Base-by-base conservation (phyloP, 495 filamentous ascomycete species). In the Aspergillus nidulans region DNA sequence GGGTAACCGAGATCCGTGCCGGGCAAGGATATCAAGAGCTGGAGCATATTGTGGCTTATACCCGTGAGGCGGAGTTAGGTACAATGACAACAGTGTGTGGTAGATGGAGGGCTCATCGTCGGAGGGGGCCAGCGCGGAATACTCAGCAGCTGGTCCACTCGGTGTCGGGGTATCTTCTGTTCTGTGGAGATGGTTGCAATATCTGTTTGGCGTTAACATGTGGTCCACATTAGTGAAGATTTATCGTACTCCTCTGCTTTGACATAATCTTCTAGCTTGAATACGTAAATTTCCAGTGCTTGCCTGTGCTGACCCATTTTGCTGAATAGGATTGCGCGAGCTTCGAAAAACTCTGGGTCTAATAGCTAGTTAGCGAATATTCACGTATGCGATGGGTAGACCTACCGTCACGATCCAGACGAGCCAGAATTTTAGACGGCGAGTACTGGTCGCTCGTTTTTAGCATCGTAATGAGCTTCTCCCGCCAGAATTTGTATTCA, bases 281-380 rank as follows among this genome's bases (percentile, higher is more conserved):
- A 99, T 12, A 97, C 92, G 65, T 96, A 99, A 21, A 97, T 95
- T 68, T 92, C 87, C 19, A 99, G 71, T 0, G 95, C 92, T 67
- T 96, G 90, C 65, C 90, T 88, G 71, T 99, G 92, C 54, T 91
- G 88, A 8, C 89, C 91, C 89, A 99, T 95, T 60, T 95, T 95
- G 69, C 90, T 91, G 26, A 97, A 84, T 8, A 97, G 85, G 28
- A 97, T 86, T 19, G 95, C 95, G 49, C 91, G 85, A 4, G 90
- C 86, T 69, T 97, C 94, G 71, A 87, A 95, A 66, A 94, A 95
- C 13, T 83, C 77, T 1, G 91, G 81, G 67, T 96, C 90, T 92
- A n/a, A 53, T 28, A 40, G 3, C 30, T 7, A 24, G 16, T 59
- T 13, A 58, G 24, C 47, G 24, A 6, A 13, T 4, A 24, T 24